Percentiles rank a stretch among this genome's conserved stretches.
These are phyloP conservation scores for Penicillium sp. DNA, from an alignment of 2,329 filamentous ascomycete species.

Conservation along the genomic window DNA sequence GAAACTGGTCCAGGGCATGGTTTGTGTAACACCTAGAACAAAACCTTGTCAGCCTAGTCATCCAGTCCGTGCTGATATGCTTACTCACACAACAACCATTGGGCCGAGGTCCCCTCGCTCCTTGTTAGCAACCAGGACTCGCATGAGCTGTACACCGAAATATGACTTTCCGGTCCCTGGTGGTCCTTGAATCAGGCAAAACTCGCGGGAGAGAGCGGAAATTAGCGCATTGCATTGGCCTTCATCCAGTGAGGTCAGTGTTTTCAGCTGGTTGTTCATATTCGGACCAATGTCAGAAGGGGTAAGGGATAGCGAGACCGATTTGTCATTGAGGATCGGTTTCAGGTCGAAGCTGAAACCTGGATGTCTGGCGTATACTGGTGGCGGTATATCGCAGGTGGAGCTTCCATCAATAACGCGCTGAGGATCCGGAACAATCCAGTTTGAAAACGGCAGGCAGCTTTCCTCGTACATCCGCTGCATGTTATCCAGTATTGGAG, in stretches of 20 bases:
- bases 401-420: slow-evolving; percentile 8
- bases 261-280: slow-evolving; percentile 16
- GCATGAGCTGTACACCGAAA: slow-evolving; percentile 29
- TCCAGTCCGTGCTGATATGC: slow-evolving; percentile 13
- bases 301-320: neutral
- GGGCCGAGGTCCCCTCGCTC: slow-evolving; percentile 31
- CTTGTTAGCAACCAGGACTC: slow-evolving; percentile 34
- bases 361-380: slow-evolving; percentile 55
- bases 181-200: slow-evolving; percentile 32
- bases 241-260: slow-evolving; percentile 22
- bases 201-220: slow-evolving; percentile 16
- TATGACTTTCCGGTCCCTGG: slow-evolving; percentile 33
- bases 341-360: slow-evolving; percentile 53
- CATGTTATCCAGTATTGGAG: slow-evolving; percentile 59
- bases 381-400: slow-evolving; percentile 44
- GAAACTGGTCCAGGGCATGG: slow-evolving; percentile 61
- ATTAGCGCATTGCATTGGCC: slow-evolving; percentile 24
- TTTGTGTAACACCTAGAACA: slow-evolving; percentile 49
- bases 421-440: slow-evolving; percentile 36
- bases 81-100: slow-evolving; percentile 54
- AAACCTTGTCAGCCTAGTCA: neutral
- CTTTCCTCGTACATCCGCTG: slow-evolving; percentile 55
- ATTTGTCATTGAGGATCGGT: slow-evolving; percentile 26
- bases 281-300: neutral
- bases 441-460: slow-evolving; percentile 55